Percentiles rank a stretch among this genome's conserved stretches.
Evolutionary conservation across 768 basidiomycete genomes (phyloP).

Genomic region (Tricholoma bakamatsutake): DNA sequence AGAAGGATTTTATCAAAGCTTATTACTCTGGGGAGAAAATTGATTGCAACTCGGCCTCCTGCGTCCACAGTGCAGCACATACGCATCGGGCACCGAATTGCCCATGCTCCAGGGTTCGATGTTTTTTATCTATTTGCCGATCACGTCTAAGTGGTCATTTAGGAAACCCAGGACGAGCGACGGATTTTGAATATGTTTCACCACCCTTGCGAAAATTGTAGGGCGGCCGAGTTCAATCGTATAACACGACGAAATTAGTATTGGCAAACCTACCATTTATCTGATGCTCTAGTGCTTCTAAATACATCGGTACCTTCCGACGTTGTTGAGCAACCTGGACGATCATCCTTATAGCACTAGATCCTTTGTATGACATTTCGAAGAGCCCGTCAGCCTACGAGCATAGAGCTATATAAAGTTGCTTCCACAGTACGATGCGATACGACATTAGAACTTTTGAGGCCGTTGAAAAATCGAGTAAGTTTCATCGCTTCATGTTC

Average conservation of each 20-base stretch:
- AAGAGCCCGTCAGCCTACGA: background rate
- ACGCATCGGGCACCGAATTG: conserved; percentile 58
- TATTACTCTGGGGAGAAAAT: conserved; percentile 57
- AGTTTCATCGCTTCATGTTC: background rate
- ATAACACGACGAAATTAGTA: conserved; percentile 9
- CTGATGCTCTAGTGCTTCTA: background rate
- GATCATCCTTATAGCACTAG: background rate
- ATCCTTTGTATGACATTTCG: background rate
- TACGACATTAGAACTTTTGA: background rate
- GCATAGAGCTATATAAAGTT: background rate
- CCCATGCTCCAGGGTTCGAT: conserved; percentile 38
- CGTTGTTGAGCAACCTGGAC: conserved; percentile 4
- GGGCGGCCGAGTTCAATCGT: conserved; percentile 28
- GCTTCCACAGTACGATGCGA: background rate
- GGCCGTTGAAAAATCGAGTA: background rate
- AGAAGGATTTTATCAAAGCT: conserved; percentile 55
- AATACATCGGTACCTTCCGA: background rate
- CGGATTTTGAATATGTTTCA: conserved; percentile 63
- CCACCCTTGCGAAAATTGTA: conserved; percentile 55
- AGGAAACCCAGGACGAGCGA: conserved; percentile 42
- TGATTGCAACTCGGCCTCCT: conserved; percentile 49
- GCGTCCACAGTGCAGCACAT: conserved; percentile 52
- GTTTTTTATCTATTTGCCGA: background rate
- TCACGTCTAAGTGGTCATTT: background rate
- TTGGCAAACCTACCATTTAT: background rate